phyloP scores from a whole-genome alignment of 179 eudicot species.

The Beta macrorhiza region DNA sequence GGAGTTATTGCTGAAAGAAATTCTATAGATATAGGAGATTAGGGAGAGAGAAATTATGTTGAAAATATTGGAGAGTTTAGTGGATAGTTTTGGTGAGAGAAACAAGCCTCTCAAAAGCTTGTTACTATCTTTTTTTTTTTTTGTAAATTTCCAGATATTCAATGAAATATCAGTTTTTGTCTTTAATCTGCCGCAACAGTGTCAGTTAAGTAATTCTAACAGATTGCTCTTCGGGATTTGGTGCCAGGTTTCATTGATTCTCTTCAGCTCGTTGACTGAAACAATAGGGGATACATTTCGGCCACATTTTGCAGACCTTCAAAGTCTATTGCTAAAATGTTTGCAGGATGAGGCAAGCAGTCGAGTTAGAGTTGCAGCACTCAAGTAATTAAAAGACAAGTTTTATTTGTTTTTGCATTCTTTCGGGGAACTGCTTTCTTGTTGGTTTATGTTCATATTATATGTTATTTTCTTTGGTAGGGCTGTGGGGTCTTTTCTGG shows the following conservation, averaged over 20 bases:
- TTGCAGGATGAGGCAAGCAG: constrained; percentile 88
- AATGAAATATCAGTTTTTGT: neutral
- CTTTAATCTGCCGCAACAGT: too few species aligned
- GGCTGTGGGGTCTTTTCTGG: constrained; percentile 95
- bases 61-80: too few species aligned
- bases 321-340: constrained; percentile 76
- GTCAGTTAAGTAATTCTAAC: constrained; percentile 10
- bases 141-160: too few species aligned
- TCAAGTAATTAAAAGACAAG: constrained; percentile 55
- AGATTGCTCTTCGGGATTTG: constrained; percentile 20
- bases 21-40: too few species aligned
- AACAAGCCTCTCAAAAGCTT: too few species aligned
- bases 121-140: too few species aligned
- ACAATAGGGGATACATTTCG: constrained; percentile 85
- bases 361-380: constrained; percentile 95
- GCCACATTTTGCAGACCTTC: constrained; percentile 84
- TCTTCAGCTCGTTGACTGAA: constrained; percentile 96
- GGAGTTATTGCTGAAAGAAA: too few species aligned
- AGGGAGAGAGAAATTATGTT: too few species aligned
- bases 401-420: neutral
- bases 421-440: constrained; percentile 10
- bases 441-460: constrained; percentile 11
- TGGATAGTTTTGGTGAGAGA: too few species aligned
- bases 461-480: constrained; percentile 38
- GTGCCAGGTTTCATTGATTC: constrained; percentile 83